Conservation (phyloP, 768 basidiomycete species). For the Rhodosporidiobolus odoratus region DNA sequence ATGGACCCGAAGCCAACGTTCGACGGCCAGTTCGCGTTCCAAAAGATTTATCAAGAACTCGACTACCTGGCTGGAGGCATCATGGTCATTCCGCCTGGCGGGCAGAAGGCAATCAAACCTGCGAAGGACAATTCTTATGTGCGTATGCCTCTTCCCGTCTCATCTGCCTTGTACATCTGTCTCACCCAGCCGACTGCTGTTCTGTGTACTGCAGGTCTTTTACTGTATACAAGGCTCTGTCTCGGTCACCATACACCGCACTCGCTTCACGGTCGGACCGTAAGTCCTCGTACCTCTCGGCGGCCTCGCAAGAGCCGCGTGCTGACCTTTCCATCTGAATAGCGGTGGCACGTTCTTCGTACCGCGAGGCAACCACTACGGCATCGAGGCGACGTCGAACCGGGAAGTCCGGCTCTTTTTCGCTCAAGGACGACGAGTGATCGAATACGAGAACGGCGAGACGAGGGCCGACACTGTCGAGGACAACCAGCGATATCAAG, state of each 20-base stretch:
- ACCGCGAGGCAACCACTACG: constrained; percentile 36
- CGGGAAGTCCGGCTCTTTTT: constrained; percentile 82
- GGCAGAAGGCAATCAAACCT: constrained; percentile 77
- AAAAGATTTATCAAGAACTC: constrained; percentile 86
- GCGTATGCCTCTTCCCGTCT: constrained; percentile 47
- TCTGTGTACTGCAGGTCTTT: constrained; percentile 54
- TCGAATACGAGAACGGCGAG: constrained; percentile 23
- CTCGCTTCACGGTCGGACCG: constrained; percentile 61
- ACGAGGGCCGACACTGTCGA: constrained; percentile 15
- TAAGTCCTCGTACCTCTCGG: constrained; percentile 2
- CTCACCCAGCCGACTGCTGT: not conserved
- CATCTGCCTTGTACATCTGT: not conserved
- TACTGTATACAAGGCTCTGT: constrained; percentile 84
- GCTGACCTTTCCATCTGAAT: not conserved
- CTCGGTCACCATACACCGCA: constrained; percentile 73
- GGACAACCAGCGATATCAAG: constrained; percentile 11
- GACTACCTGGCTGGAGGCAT: constrained; percentile 88
- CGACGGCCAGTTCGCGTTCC: constrained; percentile 66
- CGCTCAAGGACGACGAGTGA: constrained; percentile 63
- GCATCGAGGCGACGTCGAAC: constrained; percentile 48
- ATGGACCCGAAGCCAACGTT: constrained; percentile 59
- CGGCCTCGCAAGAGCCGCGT: not conserved
- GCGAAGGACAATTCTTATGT: constrained; percentile 93
- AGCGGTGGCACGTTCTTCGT: constrained; percentile 39
- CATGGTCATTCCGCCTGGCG: constrained; percentile 68